These are phyloP conservation scores for Suillus luteus DNA, from an alignment of 768 basidiomycete genomes.

Conservation along the genomic window DNA sequence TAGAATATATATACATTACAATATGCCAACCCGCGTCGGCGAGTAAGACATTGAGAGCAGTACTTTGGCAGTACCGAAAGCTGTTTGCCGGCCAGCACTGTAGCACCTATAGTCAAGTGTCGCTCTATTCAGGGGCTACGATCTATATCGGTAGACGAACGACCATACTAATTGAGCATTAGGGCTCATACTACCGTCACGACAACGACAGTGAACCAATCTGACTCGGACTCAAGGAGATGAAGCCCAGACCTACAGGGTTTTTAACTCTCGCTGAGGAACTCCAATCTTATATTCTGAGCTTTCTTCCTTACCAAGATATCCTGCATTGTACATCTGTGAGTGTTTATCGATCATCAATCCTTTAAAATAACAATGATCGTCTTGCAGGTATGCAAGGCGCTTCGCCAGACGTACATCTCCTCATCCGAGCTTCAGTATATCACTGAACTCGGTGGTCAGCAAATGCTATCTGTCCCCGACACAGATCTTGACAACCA, in stretches of 20 bases:
- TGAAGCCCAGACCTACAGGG: not conserved
- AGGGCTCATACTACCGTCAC: not conserved
- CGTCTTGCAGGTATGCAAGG: conserved; percentile 4
- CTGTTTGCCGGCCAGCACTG: not conserved
- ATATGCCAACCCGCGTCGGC: not conserved
- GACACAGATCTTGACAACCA: not conserved
- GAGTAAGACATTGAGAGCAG: not conserved
- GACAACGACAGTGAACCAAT: not conserved
- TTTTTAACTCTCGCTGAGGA: conserved; percentile 7
- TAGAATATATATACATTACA: not conserved
- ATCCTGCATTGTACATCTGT: conserved; percentile 8
- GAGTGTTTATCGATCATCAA: not conserved
- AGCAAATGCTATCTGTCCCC: conserved; percentile 2
- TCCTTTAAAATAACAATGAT: not conserved
- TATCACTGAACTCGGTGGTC: conserved; percentile 7
- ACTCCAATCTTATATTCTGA: conserved; percentile 6
- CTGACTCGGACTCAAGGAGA: not conserved
- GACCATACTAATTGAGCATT: too few species aligned
- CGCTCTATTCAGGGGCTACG: too few species aligned
- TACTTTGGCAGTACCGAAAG: not conserved
- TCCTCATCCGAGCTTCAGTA: conserved; percentile 12
- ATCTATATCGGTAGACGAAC: too few species aligned
- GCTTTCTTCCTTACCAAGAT: conserved; percentile 9
- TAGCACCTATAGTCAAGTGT: too few species aligned
- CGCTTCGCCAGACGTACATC: conserved; percentile 4